phyloP scores from a whole-genome alignment of 768 basidiomycete species.

The Paxillus involutus region DNA sequence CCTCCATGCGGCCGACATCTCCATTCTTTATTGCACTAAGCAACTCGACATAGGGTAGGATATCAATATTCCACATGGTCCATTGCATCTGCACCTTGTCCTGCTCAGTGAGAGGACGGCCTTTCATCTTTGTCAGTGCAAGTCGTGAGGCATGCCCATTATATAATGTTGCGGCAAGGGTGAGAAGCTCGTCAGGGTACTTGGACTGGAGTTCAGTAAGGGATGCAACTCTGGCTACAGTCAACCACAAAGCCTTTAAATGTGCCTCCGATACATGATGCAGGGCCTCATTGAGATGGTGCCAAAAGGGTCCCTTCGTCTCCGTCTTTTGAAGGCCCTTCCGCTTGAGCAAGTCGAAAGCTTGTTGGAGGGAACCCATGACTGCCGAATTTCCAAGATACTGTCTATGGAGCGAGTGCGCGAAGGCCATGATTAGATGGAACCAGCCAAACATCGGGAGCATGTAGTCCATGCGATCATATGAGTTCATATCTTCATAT shows the following conservation, averaged over 20 bases:
- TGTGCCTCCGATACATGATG: constrained; percentile 5
- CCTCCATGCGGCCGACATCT: constrained; percentile 10
- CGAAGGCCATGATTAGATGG: constrained; percentile 38
- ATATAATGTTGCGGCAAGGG: background rate
- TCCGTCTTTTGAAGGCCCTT: constrained; percentile 28
- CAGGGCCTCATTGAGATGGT: constrained; percentile 15
- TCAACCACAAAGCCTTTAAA: constrained; percentile 3
- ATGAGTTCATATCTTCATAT: constrained; percentile 10
- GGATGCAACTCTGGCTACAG: background rate
- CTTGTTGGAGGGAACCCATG: constrained; percentile 24
- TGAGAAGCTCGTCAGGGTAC: background rate
- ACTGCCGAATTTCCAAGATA: constrained; percentile 32
- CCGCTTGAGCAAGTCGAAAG: constrained; percentile 30
- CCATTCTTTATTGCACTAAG: background rate
- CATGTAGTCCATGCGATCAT: constrained; percentile 13
- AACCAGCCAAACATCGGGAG: constrained; percentile 37
- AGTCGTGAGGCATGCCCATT: background rate
- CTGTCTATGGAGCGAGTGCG: constrained; percentile 38
- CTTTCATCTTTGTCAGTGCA: background rate
- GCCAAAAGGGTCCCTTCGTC: constrained; percentile 34
- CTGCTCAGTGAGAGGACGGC: background rate
- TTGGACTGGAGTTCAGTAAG: constrained; percentile 1
- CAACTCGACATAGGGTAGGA: constrained; percentile 10
- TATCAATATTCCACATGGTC: constrained; percentile 7
- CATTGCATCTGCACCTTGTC: constrained; percentile 5